Conservation (phyloP, 192 early-diverging fungal species). For the Coemansia sp. region DNA sequence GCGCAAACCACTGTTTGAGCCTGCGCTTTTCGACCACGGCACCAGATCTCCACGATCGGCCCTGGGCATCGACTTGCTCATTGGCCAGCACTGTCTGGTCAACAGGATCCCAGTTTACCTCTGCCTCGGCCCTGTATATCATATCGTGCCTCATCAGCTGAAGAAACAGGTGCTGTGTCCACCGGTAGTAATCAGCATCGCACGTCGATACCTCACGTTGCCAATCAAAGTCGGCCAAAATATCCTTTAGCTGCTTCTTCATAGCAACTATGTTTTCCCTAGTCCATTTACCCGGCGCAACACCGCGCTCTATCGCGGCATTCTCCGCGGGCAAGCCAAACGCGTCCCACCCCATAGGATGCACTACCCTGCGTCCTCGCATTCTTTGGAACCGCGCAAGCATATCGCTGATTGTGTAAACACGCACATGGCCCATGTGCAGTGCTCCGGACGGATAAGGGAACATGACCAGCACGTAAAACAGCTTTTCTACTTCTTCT, state of each 20-base stretch:
- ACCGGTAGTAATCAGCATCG: constrained; percentile 84
- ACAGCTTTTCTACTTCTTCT: constrained; percentile 54
- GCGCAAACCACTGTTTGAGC: constrained; percentile 92
- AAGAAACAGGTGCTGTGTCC: constrained; percentile 93
- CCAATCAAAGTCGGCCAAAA: constrained; percentile 91
- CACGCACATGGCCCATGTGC: constrained; percentile 97
- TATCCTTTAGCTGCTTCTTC: constrained; percentile 75
- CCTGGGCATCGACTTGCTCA: constrained; percentile 89
- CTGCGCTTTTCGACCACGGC: constrained; percentile 83
- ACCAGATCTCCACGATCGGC: constrained; percentile 88
- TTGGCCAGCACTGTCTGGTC: constrained; percentile 95
- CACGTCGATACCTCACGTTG: constrained; percentile 84
- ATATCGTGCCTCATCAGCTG: constrained; percentile 73
- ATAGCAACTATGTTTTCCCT: constrained; percentile 75
- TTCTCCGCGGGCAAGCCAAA: constrained; percentile 99
- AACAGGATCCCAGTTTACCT: constrained; percentile 97
- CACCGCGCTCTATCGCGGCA: constrained; percentile 82
- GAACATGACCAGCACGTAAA: constrained; percentile 92
- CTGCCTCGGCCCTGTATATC: constrained; percentile 84
- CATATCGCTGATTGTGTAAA: constrained; percentile 91
- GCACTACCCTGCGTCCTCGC: constrained; percentile 72
- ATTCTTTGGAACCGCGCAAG: constrained; percentile 76
- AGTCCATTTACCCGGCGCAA: constrained; percentile 84
- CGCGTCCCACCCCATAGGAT: constrained; percentile 98
- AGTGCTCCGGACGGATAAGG: constrained; percentile 91